Evolutionary conservation across 495 filamentous ascomycete species (phyloP).

Genomic region (Lepraria neglecta): DNA sequence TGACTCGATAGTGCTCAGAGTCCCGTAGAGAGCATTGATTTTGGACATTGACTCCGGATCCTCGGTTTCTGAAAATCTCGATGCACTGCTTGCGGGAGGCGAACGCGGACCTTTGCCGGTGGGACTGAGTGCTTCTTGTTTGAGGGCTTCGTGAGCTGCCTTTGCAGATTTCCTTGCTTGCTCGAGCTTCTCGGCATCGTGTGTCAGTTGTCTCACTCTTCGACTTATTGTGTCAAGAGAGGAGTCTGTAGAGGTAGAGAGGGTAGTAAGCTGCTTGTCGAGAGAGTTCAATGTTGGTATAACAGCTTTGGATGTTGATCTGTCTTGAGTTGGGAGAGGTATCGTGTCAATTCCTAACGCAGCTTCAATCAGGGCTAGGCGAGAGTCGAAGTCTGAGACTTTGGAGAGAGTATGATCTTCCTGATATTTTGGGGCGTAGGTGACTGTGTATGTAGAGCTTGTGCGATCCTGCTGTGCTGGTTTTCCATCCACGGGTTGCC

Average conservation of each 20-base stretch:
- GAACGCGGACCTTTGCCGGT: not conserved
- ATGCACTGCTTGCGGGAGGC: not conserved
- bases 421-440: conserved; percentile 51
- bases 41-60: conserved; percentile 63
- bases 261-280: conserved; percentile 60
- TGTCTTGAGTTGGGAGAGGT: conserved; percentile 51
- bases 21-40: conserved; percentile 86
- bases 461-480: conserved; percentile 11
- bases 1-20: conserved; percentile 81
- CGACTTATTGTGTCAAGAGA: conserved; percentile 32
- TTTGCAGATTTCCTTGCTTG: conserved; percentile 68
- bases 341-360: conserved; percentile 71
- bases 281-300: conserved; percentile 75
- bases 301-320: conserved; percentile 55
- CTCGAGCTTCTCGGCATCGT: conserved; percentile 73
- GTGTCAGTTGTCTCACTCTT: conserved; percentile 37
- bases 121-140: conserved; percentile 22
- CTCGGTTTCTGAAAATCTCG: conserved; percentile 10
- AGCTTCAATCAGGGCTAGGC: conserved; percentile 71
- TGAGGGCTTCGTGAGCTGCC: conserved; percentile 53
- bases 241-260: conserved; percentile 56
- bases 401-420: conserved; percentile 64
- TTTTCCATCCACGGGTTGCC: conserved; percentile 20
- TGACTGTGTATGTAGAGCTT: conserved; percentile 45
- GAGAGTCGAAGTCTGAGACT: conserved; percentile 79